phyloP scores from a whole-genome alignment of 768 basidiomycete genomes.

The Serendipita sp. region DNA sequence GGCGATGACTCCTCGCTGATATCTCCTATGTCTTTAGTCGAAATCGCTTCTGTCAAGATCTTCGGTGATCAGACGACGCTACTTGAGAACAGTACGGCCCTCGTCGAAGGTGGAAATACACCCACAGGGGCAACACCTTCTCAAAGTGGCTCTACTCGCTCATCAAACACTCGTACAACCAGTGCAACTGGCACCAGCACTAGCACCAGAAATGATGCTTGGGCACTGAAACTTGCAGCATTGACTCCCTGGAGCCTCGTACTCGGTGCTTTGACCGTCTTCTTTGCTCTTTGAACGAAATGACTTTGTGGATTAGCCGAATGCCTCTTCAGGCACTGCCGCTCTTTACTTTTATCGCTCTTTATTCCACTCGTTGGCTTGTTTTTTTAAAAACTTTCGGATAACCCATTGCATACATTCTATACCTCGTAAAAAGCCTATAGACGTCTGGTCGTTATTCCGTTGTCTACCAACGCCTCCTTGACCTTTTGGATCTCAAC shows the following conservation, averaged over 20 bases:
- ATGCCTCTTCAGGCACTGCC: background rate
- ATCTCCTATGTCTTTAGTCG: background rate
- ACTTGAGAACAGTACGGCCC: background rate
- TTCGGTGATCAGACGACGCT: background rate
- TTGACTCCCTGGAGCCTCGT: no score
- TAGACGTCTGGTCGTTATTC: conserved; percentile 32
- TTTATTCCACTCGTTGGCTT: background rate
- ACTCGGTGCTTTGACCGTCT: no score
- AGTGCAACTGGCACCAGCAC: no score
- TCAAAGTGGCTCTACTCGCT: background rate
- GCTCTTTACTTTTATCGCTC: background rate
- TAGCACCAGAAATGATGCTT: no score
- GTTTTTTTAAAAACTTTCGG: background rate
- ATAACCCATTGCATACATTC: background rate
- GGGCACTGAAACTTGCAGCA: no score
- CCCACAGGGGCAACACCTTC: background rate
- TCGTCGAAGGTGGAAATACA: background rate
- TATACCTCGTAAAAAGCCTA: background rate
- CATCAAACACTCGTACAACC: no score
- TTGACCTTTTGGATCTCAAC: conserved; percentile 78
- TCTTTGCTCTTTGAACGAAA: no score
- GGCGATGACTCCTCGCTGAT: no score
- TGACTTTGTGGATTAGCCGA: no score
- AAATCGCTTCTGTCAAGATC: background rate
- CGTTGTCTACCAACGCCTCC: conserved; percentile 27